These are phyloP conservation scores for Cryptococcus sp. DNA, from an alignment of 1,284 basidiomycete genomes.

Conservation along the genomic window DNA sequence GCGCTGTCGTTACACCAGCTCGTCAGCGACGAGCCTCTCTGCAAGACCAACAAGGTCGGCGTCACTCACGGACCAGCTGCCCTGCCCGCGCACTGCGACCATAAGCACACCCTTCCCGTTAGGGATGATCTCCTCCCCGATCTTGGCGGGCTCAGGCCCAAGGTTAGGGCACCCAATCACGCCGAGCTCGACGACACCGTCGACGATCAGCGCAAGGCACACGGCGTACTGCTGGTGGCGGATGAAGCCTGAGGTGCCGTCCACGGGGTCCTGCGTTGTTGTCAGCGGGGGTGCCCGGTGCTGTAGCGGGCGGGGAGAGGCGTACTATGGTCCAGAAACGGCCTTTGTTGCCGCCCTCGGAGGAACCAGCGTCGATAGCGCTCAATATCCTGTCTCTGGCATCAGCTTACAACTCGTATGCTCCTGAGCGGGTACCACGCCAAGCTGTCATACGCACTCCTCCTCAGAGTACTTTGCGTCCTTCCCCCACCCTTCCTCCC, in stretches of 20 bases:
- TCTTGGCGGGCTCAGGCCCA: slow-evolving; percentile 59
- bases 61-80: slow-evolving; percentile 62
- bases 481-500: slow-evolving; percentile 41
- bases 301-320: slow-evolving; percentile 32
- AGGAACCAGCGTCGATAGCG: slow-evolving; percentile 81
- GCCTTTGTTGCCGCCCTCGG: slow-evolving; percentile 70
- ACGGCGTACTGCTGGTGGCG: slow-evolving; percentile 96
- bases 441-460: slow-evolving; percentile 51
- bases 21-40: background rate
- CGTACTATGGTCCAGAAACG: slow-evolving; percentile 60
- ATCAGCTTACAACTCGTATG: background rate
- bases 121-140: slow-evolving; percentile 55
- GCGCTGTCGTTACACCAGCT: slow-evolving; percentile 16
- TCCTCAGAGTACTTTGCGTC: slow-evolving; percentile 38
- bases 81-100: slow-evolving; percentile 75
- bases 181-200: slow-evolving; percentile 78
- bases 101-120: slow-evolving; percentile 71
- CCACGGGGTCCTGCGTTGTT: slow-evolving; percentile 34
- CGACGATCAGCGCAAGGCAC: slow-evolving; percentile 84
- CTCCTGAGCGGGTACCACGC: slow-evolving; percentile 50
- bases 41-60: background rate
- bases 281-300: too few relatives aligned
- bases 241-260: slow-evolving; percentile 64
- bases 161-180: slow-evolving; percentile 96
- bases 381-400: slow-evolving; percentile 60